Conservation (phyloP, 441 rosid genomes). For the Populus hybrid region DNA sequence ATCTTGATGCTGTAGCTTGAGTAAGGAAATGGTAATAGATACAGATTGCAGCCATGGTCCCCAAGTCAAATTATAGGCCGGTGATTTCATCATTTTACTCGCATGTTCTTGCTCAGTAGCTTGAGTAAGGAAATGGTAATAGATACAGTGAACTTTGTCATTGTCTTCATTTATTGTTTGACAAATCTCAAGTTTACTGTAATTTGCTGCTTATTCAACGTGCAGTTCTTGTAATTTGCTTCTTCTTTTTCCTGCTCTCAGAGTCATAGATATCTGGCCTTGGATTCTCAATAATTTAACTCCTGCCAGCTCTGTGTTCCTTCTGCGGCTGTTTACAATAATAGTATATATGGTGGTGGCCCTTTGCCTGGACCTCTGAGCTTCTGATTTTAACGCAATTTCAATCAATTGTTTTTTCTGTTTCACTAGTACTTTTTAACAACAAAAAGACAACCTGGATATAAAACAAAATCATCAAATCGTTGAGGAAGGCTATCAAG, state of each 20-base stretch:
- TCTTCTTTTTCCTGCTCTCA: not conserved
- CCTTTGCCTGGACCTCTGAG: not conserved
- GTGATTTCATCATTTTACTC: not conserved
- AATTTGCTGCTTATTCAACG: too few relatives aligned
- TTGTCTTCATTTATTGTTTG: not conserved
- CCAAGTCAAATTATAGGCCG: too few relatives aligned
- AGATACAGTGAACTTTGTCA: not conserved
- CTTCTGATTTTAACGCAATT: not conserved
- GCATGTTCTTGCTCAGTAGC: not conserved
- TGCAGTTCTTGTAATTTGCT: too few relatives aligned
- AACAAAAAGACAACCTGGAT: too few relatives aligned
- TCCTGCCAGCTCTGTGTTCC: slow-evolving; percentile 8
- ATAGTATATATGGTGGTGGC: not conserved
- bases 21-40: too few relatives aligned
- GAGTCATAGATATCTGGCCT: not conserved
- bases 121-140: not conserved
- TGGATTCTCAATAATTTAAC: not conserved
- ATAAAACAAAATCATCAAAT: too few relatives aligned
- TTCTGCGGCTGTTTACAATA: not conserved
- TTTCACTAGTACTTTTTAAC: too few relatives aligned
- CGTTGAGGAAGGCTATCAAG: too few relatives aligned
- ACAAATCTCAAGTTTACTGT: too few relatives aligned
- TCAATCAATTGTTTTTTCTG: too few relatives aligned
- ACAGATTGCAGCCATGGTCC: too few relatives aligned
- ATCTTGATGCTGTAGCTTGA: too few relatives aligned